Conservation (phyloP, 2,329 filamentous ascomycete genomes). For the Claviceps fusiformis region DNA sequence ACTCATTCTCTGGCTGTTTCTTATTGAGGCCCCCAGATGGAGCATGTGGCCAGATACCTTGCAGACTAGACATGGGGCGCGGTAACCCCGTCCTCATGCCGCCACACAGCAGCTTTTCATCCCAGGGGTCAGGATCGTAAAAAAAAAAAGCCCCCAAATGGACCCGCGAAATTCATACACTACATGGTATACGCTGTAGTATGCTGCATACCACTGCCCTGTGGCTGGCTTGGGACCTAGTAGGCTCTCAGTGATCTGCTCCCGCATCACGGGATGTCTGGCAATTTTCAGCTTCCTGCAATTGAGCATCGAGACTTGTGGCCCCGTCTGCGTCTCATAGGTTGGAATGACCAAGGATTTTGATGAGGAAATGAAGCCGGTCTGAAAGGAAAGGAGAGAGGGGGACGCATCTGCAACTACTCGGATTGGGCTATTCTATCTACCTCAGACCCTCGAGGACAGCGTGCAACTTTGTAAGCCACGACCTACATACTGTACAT, state of each 20-base stretch:
- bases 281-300: slow-evolving; percentile 2
- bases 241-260: neutral
- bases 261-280: neutral
- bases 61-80: slow-evolving; percentile 4
- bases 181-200: no score
- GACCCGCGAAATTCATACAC: no score
- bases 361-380: neutral
- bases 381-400: neutral
- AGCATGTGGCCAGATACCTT: slow-evolving; percentile 3
- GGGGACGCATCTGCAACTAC: neutral
- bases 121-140: neutral
- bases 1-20: neutral
- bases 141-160: no score
- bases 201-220: neutral
- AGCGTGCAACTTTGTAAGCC: neutral
- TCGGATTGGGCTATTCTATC: neutral
- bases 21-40: neutral
- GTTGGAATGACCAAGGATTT: neutral
- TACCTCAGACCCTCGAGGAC: no score
- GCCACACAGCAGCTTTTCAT: neutral
- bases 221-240: neutral
- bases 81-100: neutral
- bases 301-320: neutral
- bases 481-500: neutral
- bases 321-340: neutral